Evolutionary conservation across 495 filamentous ascomycete species (phyloP), one percentile per base, ranked within the genome.

Genomic region (Penicillium dipodomyicola): DNA sequence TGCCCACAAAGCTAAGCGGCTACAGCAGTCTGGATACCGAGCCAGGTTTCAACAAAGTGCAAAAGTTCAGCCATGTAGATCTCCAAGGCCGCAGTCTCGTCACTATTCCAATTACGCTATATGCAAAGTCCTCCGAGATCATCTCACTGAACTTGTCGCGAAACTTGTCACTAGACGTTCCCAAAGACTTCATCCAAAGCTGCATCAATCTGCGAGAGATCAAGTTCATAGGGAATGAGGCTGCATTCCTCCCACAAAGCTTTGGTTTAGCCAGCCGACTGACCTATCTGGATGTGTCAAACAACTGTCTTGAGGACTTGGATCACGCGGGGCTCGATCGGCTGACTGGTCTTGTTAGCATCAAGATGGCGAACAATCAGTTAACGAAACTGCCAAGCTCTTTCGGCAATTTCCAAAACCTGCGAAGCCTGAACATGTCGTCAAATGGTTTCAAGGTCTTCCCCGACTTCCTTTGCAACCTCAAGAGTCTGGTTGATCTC

Each of bases 141-240:
- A 93, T 96, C 49, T 95, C 91, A 8, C 78, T 99, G 32, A 97
- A 97, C 65, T 75, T 99, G 27, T 97, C 93, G 0, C 80, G 87
- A 22, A 99, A 99, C 61, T 81, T 97, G 15, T 91, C 91, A 1
- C 79, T 99, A 44, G 90, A 97, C 68, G 84, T 99, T 14, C 94
- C 94, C 1, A 91, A 90, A 65, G 94, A 99, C 71, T 99, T 99
- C 71, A 93, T 99, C 47, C 90, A 96, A 65, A 85, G 89, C 41
- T 99, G 95, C 70, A 84, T 84, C 47, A 91, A 91, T 65, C 72
- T 99, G 32, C 87, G 94, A 17, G 94, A 99, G 65, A 94, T 99
- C 77, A 95, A 93, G 61, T 99, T 85, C 70, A 87, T 87, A 48
- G 88, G 88, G 61, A 97, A 96, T 65, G 94, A 99, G 62, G 90